phyloP scores from a whole-genome alignment of 2,329 filamentous ascomycete genomes.

The Phyllosticta citrichinensis region DNA sequence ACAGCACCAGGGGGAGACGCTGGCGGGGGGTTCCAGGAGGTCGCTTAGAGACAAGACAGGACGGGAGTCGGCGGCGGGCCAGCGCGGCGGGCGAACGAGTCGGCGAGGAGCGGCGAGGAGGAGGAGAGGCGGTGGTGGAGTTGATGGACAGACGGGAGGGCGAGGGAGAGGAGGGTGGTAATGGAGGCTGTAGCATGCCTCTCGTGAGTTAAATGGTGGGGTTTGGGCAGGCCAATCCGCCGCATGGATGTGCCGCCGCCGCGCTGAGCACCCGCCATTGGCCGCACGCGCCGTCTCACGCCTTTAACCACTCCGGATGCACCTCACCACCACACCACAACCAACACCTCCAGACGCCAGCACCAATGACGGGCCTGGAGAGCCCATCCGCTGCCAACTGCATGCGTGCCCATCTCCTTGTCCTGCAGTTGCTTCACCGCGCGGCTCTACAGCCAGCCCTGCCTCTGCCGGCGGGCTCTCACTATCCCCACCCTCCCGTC shows the following conservation, averaged over 20 bases:
- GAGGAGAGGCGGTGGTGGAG: not conserved
- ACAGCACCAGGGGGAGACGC: not conserved
- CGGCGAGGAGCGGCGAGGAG: not conserved
- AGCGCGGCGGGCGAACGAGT: not conserved
- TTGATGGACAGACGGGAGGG: not conserved
- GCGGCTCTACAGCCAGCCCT: not conserved
- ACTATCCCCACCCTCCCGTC: not conserved
- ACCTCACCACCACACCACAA: not conserved
- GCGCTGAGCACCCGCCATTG: not conserved
- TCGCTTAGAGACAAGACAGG: not conserved
- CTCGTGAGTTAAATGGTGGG: slow-evolving; percentile 9
- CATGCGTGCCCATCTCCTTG: not conserved
- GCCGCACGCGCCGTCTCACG: not conserved
- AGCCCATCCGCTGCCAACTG: not conserved
- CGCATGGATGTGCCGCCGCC: not conserved
- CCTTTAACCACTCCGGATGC: not conserved
- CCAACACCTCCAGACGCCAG: not conserved
- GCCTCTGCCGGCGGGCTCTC: too few relatives aligned
- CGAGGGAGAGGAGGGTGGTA: not conserved
- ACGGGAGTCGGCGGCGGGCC: not conserved
- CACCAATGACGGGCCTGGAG: not conserved
- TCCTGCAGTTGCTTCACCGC: not conserved
- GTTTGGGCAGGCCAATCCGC: slow-evolving; percentile 6
- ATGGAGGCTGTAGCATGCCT: slow-evolving; percentile 3
- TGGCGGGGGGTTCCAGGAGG: slow-evolving; percentile 8